Evolutionary conservation across 1,284 basidiomycete genomes (phyloP), one percentile per base, ranked within the genome.

Genomic region (Phellopilus nigrolimitatus): DNA sequence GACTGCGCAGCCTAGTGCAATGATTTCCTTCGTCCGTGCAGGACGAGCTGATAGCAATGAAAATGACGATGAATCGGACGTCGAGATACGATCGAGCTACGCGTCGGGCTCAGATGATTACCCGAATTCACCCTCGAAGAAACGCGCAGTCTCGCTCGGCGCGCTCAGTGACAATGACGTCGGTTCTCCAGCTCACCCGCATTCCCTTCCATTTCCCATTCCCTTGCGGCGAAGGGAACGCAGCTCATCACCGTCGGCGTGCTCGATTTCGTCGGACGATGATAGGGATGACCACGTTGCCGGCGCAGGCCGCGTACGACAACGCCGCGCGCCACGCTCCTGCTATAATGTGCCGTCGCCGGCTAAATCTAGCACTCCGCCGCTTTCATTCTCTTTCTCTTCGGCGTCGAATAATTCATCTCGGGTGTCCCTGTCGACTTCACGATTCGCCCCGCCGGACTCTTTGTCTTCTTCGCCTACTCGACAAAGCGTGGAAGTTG

Each of bases 61-160:
- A 19, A 71, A 74, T 30, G 75, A 75, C 17, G 78, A 76, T 19
- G 76, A 79, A 30, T 49, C 51, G 25, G 80, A 82, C 47, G 63
- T 83, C 49, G 71, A 79, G 59, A 79, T 84, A 51, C 68, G 78
- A 55, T 68, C 73, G 3, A 71, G 68, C 13, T 68, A 71, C 53
- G 44, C 60, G 7, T 52, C 63, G 2, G 54, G 53, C 44, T 52
- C 55, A 57, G 49, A 56, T 56, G 44, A 57, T 54, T 40, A 59
- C 57, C 52, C 59, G 59, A 43, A 58, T 59, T 41, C 56, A 51
- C 59, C 59, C 53, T 59, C 62, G 48, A 69, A 69, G 61, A 71
- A 70, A 59, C 67, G 74, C 49, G 68, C 74, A 9, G 64, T 69
- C 17, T 76, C 75, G 38, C 62, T 73, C 17, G 70, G 66, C 46